These are phyloP conservation scores for Schizosaccharomyces osmophilus DNA, from an alignment of 805 yeast genomes.

Conservation along the genomic window DNA sequence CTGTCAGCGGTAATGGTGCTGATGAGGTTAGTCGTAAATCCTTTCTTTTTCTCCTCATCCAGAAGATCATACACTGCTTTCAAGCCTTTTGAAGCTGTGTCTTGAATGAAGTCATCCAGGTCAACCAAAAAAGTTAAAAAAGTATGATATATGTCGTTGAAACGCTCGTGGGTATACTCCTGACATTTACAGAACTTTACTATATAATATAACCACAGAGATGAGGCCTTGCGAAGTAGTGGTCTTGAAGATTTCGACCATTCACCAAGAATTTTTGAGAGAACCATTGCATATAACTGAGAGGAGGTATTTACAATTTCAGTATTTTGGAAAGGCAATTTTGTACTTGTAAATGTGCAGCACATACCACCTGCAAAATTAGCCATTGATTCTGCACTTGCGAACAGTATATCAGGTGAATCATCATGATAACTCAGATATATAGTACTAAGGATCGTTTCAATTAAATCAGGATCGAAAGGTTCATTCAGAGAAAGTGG, in stretches of 20 bases:
- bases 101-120: conserved; percentile 71
- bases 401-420: conserved; percentile 50
- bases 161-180: conserved; percentile 16
- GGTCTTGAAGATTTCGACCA: neutral
- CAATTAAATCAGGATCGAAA: conserved; percentile 9
- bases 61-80: conserved; percentile 63
- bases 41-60: conserved; percentile 37
- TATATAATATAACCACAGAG: conserved; percentile 66
- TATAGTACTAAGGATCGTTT: conserved; percentile 20
- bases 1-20: conserved; percentile 50
- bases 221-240: conserved; percentile 20
- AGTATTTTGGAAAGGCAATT: conserved; percentile 11
- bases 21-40: conserved; percentile 46
- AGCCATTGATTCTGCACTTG: conserved; percentile 65
- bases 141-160: conserved; percentile 41
- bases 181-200: conserved; percentile 46
- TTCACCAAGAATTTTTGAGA: neutral
- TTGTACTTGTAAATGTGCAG: neutral
- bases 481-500: no score
- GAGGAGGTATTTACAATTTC: neutral
- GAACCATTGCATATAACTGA: conserved; percentile 6
- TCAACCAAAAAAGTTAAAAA: conserved; percentile 63
- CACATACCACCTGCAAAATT: conserved; percentile 52
- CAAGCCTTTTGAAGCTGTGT: conserved; percentile 73
- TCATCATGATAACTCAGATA: conserved; percentile 39